A percentile compares a stretch with the other conserved stretches of the same genome.
Conservation (phyloP, 1,284 basidiomycete genomes). For the Boletus smithii region DNA sequence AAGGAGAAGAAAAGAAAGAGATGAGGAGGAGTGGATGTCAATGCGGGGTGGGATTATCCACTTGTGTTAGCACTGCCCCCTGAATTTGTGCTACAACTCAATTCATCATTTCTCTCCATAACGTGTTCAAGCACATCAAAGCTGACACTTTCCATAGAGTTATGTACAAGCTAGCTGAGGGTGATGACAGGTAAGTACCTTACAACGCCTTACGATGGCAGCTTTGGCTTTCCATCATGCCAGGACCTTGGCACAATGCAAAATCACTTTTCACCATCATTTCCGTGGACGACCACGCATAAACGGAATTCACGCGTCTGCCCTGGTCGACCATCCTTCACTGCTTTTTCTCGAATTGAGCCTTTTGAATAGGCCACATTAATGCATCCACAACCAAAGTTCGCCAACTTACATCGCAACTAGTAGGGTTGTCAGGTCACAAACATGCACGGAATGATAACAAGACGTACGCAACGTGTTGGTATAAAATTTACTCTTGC, state of each 20-base stretch:
- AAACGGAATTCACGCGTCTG: neutral
- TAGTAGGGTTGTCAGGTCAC: conserved; percentile 1
- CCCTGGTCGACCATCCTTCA: conserved; percentile 1
- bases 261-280: neutral
- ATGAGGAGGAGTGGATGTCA: conserved; percentile 1
- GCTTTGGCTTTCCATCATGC: conserved; percentile 1
- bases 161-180: neutral
- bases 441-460: neutral
- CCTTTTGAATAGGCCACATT: conserved; percentile 5
- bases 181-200: neutral
- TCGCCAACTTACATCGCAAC: conserved; percentile 9
- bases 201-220: neutral
- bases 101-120: no score
- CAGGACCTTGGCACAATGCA: neutral
- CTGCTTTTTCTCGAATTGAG: conserved; percentile 7
- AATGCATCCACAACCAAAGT: neutral
- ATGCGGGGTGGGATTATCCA: conserved; percentile 12
- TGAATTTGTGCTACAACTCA: neutral
- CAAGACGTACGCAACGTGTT: conserved; percentile 11
- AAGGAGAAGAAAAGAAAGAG: neutral
- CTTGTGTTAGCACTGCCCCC: conserved; percentile 5
- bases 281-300: neutral
- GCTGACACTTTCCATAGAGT: neutral
- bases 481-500: conserved; percentile 12
- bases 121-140: neutral